phyloP scores from a whole-genome alignment of 2,329 filamentous ascomycete genomes.

The Chaetomiaceae sp. region DNA sequence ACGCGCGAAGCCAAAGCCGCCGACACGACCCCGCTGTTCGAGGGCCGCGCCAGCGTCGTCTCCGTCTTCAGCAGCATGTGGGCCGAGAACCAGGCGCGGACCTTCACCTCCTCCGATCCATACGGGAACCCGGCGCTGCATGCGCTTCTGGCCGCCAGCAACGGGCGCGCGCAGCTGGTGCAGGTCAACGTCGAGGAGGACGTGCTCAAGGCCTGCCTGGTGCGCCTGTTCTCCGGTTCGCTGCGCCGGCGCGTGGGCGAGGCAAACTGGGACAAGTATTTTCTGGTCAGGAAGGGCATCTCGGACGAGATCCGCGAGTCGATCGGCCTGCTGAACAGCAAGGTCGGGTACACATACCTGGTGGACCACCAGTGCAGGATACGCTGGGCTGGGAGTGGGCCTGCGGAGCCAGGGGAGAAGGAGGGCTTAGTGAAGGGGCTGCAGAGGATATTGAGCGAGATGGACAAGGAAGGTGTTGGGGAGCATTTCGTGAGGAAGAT shows the following conservation, averaged over 20 bases:
- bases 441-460: slow-evolving; percentile 55
- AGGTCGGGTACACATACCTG: slow-evolving; percentile 90
- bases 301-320: slow-evolving; percentile 56
- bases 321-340: slow-evolving; percentile 73
- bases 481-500: slow-evolving; percentile 14
- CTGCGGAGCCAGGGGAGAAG: slow-evolving; percentile 58
- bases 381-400: slow-evolving; percentile 84
- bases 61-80: slow-evolving; percentile 76
- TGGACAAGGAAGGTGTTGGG: slow-evolving; percentile 31
- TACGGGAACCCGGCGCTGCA: slow-evolving; percentile 65
- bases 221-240: slow-evolving; percentile 50
- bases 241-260: slow-evolving; percentile 45
- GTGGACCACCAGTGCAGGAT: slow-evolving; percentile 84
- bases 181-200: slow-evolving; percentile 87
- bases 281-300: slow-evolving; percentile 53
- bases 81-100: slow-evolving; percentile 73
- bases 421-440: slow-evolving; percentile 61
- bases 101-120: slow-evolving; percentile 62
- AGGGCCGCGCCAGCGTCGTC: slow-evolving; percentile 70
- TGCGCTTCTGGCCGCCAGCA: slow-evolving; percentile 45
- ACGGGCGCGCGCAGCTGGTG: slow-evolving; percentile 63
- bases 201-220: slow-evolving; percentile 54
- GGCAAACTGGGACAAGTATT: slow-evolving; percentile 54
- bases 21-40: slow-evolving; percentile 71
- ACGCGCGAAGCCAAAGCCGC: slow-evolving; percentile 37